Percentiles rank a stretch among this genome's conserved stretches.
phyloP scores from a whole-genome alignment of 495 filamentous ascomycete genomes.

The Xylaria scruposa region DNA sequence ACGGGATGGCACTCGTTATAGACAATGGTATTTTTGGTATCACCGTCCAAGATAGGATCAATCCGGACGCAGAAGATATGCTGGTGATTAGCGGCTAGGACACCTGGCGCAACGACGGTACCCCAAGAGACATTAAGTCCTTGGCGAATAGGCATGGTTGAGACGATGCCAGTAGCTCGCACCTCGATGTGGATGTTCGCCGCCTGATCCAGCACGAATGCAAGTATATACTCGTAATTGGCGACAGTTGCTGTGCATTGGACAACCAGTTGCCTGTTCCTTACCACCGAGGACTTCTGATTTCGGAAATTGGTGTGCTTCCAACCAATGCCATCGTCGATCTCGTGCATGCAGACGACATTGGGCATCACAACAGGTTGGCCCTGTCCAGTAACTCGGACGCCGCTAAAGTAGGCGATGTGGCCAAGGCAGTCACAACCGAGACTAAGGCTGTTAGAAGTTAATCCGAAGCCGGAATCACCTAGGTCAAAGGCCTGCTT shows the following conservation, averaged over 20 bases:
- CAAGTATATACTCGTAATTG: conserved; percentile 66
- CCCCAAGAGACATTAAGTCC: conserved; percentile 58
- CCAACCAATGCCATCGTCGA: conserved; percentile 71
- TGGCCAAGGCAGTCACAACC: conserved; percentile 66
- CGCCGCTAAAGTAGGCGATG: neutral
- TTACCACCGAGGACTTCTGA: conserved; percentile 63
- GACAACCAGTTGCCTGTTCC: conserved; percentile 68
- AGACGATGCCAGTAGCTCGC: conserved; percentile 76
- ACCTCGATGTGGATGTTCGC: neutral
- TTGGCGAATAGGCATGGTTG: conserved; percentile 70
- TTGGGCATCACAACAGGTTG: conserved; percentile 61
- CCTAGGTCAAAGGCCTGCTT: conserved; percentile 77
- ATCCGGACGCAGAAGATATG: conserved; percentile 2
- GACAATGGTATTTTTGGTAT: neutral
- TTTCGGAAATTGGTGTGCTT: conserved; percentile 77
- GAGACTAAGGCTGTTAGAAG: conserved; percentile 70
- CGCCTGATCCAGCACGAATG: neutral
- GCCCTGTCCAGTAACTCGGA: conserved; percentile 56
- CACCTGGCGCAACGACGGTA: conserved; percentile 77
- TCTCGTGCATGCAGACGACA: conserved; percentile 72
- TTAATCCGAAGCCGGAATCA: conserved; percentile 68
- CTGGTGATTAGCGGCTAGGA: conserved; percentile 59
- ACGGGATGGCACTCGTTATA: neutral
- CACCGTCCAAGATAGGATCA: neutral
- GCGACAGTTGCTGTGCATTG: conserved; percentile 74